These are phyloP conservation scores for Trifolium subterraneum DNA, from an alignment of 306 rosid genomes.

Conservation along the genomic window DNA sequence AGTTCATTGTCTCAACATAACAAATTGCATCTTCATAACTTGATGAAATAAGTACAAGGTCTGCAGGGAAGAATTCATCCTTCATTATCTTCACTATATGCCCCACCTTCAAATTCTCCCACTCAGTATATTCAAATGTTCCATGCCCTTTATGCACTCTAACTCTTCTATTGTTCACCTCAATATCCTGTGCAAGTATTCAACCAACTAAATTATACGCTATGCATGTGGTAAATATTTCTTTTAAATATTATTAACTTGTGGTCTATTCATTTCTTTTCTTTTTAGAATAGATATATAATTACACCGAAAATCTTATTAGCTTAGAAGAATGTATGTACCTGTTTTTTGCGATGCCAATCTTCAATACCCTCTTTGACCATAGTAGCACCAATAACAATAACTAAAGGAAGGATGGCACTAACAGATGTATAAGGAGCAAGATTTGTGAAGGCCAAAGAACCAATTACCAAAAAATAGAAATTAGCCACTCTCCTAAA, in stretches of 20 bases:
- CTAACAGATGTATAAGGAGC: slow-evolving; percentile 88
- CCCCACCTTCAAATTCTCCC: slow-evolving; percentile 90
- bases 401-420: slow-evolving; percentile 73
- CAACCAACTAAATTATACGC: too few relatives aligned
- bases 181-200: slow-evolving; percentile 61
- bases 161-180: slow-evolving; percentile 79
- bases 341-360: slow-evolving; percentile 83
- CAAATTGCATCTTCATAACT: slow-evolving; percentile 84
- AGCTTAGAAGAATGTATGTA: slow-evolving; percentile 43
- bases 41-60: slow-evolving; percentile 83
- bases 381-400: slow-evolving; percentile 74
- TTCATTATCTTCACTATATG: slow-evolving; percentile 78
- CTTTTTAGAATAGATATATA: too few relatives aligned
- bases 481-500: slow-evolving; percentile 97
- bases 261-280: too few relatives aligned
- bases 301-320: too few relatives aligned
- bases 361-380: slow-evolving; percentile 88
- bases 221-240: too few relatives aligned
- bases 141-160: slow-evolving; percentile 69
- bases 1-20: slow-evolving; percentile 40
- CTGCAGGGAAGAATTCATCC: slow-evolving; percentile 93
- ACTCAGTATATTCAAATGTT: slow-evolving; percentile 56
- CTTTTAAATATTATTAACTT: too few relatives aligned
- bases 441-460: slow-evolving; percentile 76
- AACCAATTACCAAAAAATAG: slow-evolving; percentile 76